Evolutionary conservation across 257 asterid species (phyloP), one percentile per base, ranked within the genome.

Genomic region (Salvia miltiorrhiza): DNA sequence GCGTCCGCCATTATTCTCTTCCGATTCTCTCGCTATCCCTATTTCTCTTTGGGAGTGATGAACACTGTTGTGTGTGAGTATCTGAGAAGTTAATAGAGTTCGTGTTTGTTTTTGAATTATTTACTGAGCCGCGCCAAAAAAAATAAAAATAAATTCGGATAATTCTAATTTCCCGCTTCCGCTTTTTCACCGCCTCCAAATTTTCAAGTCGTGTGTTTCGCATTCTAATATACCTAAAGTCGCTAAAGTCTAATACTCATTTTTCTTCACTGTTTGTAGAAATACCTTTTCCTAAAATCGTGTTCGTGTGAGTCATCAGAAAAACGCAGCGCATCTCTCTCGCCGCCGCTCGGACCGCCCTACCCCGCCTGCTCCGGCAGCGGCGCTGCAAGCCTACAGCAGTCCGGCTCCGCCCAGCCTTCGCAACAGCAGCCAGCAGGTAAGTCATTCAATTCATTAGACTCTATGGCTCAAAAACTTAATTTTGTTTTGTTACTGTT

Each of bases 1-100:
- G 80, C 57, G 61, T 87, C 95, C 19, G 95, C 88, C 97, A 90
- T 90, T 76, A 37, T 52, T 43, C 48, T 17, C 23, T 35, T 5
- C 23, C 28, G 4, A 23, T 47, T 35, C 45, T 28, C 48, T 16
- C 20, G 62, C 33, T 54, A 4, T 54, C 9, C 1, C 59, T 57
- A 7, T 32, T 6, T 49, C 45, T 49, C 2, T 7, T 16, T 12
- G 47, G 16, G 47, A 21, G 68, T 59, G 65, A 35, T 4, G 8
- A 37, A 30, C 35, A 30, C 3, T 30, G 35, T 30, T 4, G 40
- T 10, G 24, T 14, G 30, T 30, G 45, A 16, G 40, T 5, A 44
- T 40, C 20, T 8, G 58, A 69, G 61, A 52, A 44, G 47, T 24
- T 35, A 55, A 63, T 63, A 54, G 68, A 45, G 30, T 45, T 16